Conservation (phyloP, 345 rosid genomes). For the Eutrema yunnanense region DNA sequence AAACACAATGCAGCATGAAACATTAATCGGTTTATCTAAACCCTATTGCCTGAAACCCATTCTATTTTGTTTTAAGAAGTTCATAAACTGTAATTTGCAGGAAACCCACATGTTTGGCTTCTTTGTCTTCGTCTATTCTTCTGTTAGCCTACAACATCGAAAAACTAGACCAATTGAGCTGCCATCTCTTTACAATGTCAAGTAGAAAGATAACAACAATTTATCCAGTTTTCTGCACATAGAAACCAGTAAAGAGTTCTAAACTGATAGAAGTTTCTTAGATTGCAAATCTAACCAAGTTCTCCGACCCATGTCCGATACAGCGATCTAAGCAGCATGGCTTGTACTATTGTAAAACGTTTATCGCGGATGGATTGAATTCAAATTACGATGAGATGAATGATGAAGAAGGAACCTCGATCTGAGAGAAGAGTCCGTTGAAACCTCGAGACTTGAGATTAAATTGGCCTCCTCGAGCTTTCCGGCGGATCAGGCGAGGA, state of each 20-base stretch:
- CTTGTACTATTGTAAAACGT: background rate
- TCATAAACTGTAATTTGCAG: slow-evolving; percentile 10
- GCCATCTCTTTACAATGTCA: slow-evolving; percentile 18
- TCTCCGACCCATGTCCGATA: background rate
- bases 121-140: slow-evolving; percentile 58
- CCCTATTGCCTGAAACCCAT: too few relatives aligned
- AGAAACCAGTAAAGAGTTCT: background rate
- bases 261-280: background rate
- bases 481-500: too few relatives aligned
- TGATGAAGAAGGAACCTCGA: too few relatives aligned
- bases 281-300: background rate
- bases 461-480: too few relatives aligned
- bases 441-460: too few relatives aligned
- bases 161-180: slow-evolving; percentile 36
- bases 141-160: slow-evolving; percentile 57
- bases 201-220: slow-evolving; percentile 14
- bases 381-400: too few relatives aligned
- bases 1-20: too few relatives aligned
- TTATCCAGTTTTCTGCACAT: slow-evolving; percentile 11
- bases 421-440: too few relatives aligned
- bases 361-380: too few relatives aligned
- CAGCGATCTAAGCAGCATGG: background rate
- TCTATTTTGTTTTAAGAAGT: too few relatives aligned
- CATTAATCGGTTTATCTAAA: too few relatives aligned
- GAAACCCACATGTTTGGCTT: slow-evolving; percentile 43